Base-by-base conservation (phyloP, 2,329 filamentous ascomycete genomes). In the Amauroascus verrucosus region DNA sequence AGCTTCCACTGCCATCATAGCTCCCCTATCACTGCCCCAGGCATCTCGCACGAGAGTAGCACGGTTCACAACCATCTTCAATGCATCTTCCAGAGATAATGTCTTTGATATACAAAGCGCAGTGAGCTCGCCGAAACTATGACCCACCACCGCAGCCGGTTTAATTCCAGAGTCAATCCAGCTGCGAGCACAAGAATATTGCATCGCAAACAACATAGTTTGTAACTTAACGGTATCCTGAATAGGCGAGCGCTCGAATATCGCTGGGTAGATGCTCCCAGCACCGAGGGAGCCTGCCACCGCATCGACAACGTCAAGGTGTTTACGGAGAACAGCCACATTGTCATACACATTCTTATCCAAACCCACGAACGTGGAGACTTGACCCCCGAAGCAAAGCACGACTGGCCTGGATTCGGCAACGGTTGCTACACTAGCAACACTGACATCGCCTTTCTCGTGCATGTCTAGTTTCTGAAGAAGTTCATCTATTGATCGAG, bases 351-450 rank as follows among this genome's bases (percentile, higher is more conserved):
- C 48, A 2, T 57, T 53, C 14, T 58, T 57, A 30, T 60, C 57
- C 2, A 71, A 54, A 1, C 62, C 61, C 5, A 67, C 54, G 18
- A 59, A 61, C 4, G 46, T 58, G 2, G 62, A 60, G 1, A 59
- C 63, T 49, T 75, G 72, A 1, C 71, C 71, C 2, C 68, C 69
- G 43, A 74, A 72, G 18, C 60, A 62, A 0, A 74, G 52, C 1
- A 74, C 58, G 9, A 54, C 51, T 1, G 51, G 35, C 1, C 72
- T 56, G 9, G 60, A 54, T 14, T 55, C 51, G 28, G 48, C 20
- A 32, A 45, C 24, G 33, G 38, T 22, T 3, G 54, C 52, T 6
- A 18, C 9, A 41, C 43, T 53, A 45, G 14, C 1, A 45, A 30
- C 22, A 28, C 43, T 30, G 3, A 13, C 16, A 18, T 40, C 37